Percentiles rank a stretch among this genome's conserved stretches.
Conservation (phyloP, 2,329 filamentous ascomycete species). For the Apiospora koreana region DNA sequence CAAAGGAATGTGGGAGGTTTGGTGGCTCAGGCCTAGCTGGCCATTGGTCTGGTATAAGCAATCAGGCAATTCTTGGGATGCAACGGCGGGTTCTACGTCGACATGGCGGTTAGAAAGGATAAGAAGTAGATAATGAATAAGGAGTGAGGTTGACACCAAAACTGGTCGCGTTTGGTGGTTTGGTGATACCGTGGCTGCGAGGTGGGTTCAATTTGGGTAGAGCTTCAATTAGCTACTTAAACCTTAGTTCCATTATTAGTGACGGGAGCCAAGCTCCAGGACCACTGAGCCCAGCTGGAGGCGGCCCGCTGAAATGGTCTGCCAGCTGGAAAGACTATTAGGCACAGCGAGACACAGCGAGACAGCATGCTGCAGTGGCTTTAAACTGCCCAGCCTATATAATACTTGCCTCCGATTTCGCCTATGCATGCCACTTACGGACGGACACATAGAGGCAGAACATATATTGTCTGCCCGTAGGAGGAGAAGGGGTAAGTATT, state of each 20-base stretch:
- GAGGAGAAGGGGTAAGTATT: background rate
- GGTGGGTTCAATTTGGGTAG: background rate
- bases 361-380: no score
- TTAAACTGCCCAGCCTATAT: no score
- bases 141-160: background rate
- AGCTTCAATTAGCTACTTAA: conserved; percentile 5
- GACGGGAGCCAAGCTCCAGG: background rate
- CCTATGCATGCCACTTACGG: no score
- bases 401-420: no score
- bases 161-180: background rate
- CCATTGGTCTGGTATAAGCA: conserved; percentile 10
- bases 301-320: background rate
- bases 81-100: background rate
- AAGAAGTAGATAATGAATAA: background rate
- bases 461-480: background rate
- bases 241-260: background rate
- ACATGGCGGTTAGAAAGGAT: background rate
- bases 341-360: no score
- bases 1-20: conserved; percentile 15
- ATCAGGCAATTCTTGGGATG: background rate
- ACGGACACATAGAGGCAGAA: background rate
- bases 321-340: background rate
- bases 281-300: background rate
- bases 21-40: conserved; percentile 5
- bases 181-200: background rate